These are phyloP conservation scores for Candida ovalis DNA, from an alignment of 805 yeast genomes.

Conservation along the genomic window DNA sequence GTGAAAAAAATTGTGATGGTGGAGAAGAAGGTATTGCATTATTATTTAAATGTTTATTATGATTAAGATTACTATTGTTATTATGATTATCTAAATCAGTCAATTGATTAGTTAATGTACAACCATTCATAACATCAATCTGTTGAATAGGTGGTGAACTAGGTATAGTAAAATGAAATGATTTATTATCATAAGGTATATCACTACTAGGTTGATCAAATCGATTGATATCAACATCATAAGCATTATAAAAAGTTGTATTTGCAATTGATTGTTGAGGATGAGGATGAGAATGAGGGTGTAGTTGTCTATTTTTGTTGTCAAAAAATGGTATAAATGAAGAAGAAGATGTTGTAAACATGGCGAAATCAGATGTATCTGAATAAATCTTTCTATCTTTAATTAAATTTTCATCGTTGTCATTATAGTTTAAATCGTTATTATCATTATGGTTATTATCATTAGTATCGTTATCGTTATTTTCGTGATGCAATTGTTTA, in stretches of 20 bases:
- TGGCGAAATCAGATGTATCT: conserved; percentile 14
- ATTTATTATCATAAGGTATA: conserved; percentile 2
- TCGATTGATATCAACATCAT: background rate
- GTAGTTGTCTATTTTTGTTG: conserved; percentile 3
- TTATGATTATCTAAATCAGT: background rate
- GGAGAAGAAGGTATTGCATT: conserved; percentile 26
- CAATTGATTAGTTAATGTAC: background rate
- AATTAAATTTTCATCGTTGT: conserved; percentile 29
- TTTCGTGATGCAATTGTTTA: background rate
- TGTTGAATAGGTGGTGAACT: conserved; percentile 28
- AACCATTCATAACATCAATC: conserved; percentile 1
- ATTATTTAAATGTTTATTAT: conserved; percentile 30
- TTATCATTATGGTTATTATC: background rate
- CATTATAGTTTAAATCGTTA: background rate
- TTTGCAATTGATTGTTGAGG: background rate
- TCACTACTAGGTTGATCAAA: too few relatives aligned
- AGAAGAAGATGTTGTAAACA: conserved; percentile 10
- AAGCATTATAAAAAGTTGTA: background rate
- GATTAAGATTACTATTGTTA: background rate
- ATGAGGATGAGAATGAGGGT: too few relatives aligned
- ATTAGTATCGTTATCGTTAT: background rate
- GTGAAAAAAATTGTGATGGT: conserved; percentile 21
- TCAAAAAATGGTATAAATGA: conserved; percentile 3
- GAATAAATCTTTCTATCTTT: conserved; percentile 7
- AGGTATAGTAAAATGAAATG: conserved; percentile 34